A percentile compares a stretch with the other conserved stretches of the same genome.
phyloP scores from a whole-genome alignment of 1,284 basidiomycete genomes.

The Neotropicomus parvogracilis region DNA sequence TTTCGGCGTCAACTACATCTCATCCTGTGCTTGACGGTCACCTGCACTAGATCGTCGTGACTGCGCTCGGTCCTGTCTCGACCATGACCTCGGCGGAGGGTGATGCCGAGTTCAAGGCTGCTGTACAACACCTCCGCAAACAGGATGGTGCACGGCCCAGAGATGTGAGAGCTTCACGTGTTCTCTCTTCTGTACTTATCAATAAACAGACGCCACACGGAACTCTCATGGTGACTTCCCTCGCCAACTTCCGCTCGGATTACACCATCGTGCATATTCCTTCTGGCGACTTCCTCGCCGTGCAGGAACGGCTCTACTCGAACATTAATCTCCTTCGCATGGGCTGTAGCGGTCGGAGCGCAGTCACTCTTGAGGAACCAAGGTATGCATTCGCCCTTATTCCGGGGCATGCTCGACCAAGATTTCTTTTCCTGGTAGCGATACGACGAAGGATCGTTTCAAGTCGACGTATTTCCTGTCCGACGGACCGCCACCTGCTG shows the following conservation, averaged over 20 bases:
- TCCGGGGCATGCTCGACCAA: constrained; percentile 10
- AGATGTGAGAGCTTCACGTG: constrained; percentile 39
- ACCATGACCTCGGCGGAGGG: constrained; percentile 43
- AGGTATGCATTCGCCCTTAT: constrained; percentile 37
- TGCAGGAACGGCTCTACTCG: constrained; percentile 63
- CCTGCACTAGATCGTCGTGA: constrained; percentile 52
- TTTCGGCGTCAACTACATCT: constrained; percentile 1
- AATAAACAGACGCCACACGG: constrained; percentile 56
- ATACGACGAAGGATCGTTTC: constrained; percentile 75
- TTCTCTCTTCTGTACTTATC: constrained; percentile 15
- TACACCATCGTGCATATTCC: constrained; percentile 77
- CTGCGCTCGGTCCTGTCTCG: constrained; percentile 47
- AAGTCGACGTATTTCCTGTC: constrained; percentile 63
- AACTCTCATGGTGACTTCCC: constrained; percentile 72
- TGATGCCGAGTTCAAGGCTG: constrained; percentile 56
- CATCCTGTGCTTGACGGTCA: constrained; percentile 16
- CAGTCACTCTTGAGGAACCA: constrained; percentile 70
- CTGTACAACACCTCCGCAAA: constrained; percentile 55
- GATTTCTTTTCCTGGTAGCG: constrained; percentile 39
- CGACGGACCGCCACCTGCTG: constrained; percentile 32
- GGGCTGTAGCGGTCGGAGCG: constrained; percentile 72
- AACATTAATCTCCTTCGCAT: constrained; percentile 77
- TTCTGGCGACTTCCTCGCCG: constrained; percentile 58
- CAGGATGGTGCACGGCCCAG: constrained; percentile 64
- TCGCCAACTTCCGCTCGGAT: constrained; percentile 80